phyloP scores from a whole-genome alignment of 108 stramenopile genomes.

The Skeletonema menzelii region DNA sequence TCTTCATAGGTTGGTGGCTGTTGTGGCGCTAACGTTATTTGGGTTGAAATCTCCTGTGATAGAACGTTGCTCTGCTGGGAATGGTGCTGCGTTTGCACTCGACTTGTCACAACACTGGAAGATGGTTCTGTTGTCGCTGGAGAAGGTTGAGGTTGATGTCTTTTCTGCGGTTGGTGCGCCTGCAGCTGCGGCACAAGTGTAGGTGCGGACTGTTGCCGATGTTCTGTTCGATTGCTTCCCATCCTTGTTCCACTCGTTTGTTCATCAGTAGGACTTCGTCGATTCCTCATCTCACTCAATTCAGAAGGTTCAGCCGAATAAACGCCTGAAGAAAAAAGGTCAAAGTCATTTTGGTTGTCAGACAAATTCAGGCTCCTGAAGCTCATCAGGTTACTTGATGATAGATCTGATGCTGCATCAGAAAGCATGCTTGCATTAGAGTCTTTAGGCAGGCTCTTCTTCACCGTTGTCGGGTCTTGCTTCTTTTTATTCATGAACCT shows the following conservation, averaged over 20 bases:
- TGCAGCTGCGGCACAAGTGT: neutral
- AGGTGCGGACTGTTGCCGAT: neutral
- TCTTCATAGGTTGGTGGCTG: constrained; percentile 30
- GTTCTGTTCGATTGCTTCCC: neutral
- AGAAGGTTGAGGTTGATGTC: neutral
- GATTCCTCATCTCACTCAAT: constrained; percentile 24
- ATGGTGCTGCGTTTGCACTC: neutral
- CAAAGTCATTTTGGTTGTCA: neutral
- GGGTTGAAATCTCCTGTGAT: neutral
- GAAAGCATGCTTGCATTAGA: neutral
- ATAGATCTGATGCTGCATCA: neutral
- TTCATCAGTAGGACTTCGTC: neutral
- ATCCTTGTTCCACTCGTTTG: neutral
- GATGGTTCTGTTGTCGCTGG: neutral
- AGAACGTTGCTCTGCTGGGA: neutral
- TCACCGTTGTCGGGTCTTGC: neutral
- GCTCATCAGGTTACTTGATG: constrained; percentile 2
- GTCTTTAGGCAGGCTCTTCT: neutral
- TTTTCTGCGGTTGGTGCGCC: neutral
- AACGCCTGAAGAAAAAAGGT: neutral
- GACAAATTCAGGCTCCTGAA: neutral
- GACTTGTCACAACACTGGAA: neutral
- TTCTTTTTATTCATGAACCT: constrained; percentile 12
- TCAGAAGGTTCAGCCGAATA: constrained; percentile 28
- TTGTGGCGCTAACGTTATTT: constrained; percentile 3